Conservation (phyloP, 208 protist species). For the Balamuthia mandrillaris region DNA sequence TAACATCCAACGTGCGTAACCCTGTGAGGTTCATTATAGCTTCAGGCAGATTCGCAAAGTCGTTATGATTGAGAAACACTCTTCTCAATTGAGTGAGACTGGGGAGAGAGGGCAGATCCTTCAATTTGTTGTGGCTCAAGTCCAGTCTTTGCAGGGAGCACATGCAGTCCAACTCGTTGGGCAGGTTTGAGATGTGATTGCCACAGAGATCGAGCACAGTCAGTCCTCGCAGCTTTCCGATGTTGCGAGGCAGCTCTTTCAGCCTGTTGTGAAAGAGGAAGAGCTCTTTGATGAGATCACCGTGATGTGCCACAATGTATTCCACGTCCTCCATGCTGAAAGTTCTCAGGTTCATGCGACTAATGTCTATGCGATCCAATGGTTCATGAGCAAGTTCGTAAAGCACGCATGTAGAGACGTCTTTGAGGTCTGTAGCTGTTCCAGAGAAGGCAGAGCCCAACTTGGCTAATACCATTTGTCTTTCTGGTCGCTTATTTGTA, state of each 20-base stretch:
- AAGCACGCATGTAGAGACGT: no score
- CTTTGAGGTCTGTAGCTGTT: no score
- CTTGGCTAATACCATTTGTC: no score
- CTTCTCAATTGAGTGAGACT: slow-evolving; percentile 5
- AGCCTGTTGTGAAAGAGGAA: not conserved
- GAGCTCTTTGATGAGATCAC: no score
- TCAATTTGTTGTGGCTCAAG: slow-evolving; percentile 23
- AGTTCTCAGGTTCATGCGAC: not conserved
- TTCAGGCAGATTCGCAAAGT: slow-evolving; percentile 17
- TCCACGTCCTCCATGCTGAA: no score
- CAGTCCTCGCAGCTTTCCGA: not conserved
- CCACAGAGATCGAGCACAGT: not conserved
- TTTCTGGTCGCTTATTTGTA: no score
- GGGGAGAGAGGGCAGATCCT: not conserved
- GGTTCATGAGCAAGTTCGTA: no score
- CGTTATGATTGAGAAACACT: slow-evolving; percentile 35
- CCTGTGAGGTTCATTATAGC: slow-evolving; percentile 5
- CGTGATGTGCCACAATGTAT: no score
- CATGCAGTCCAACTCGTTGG: not conserved
- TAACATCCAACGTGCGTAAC: slow-evolving; percentile 25
- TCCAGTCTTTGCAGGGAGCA: not conserved
- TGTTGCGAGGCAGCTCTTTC: not conserved
- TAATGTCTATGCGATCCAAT: no score
- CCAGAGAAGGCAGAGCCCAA: no score
- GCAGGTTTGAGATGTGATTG: not conserved